Base-by-base conservation (phyloP, 352 stramenopile species). In the Phytophthora pini region DNA sequence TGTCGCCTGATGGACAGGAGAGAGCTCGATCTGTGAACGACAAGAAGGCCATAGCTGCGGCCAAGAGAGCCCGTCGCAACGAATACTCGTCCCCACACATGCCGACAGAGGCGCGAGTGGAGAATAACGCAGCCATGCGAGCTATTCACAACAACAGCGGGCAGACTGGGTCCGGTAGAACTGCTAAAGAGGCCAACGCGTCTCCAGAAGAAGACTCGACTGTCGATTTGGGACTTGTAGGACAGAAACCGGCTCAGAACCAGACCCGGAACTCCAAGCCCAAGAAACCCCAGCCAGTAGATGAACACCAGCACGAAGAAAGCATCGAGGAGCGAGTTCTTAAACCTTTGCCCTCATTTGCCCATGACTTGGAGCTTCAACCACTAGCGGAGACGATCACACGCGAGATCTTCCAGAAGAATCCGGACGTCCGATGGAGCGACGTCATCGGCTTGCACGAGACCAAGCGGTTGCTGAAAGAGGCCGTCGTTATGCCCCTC, bases 401-500 rank as follows among this genome's bases (percentile, higher is more conserved):
- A 44, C 74, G 90, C 38, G 95, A 98, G 58, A 98, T 98, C 54
- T 97, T 94, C 70, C 82, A 92, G 66, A 91, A 93, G 59, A 94
- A 97, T 55, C 88, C 93, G 12, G 93, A 96, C 49, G 82, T 95
- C 22, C 72, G 81, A n/a, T 98, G 90, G 90, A 77, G 86, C 56
- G 82, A 97, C 49, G 89, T 98, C 32, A 93, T 97, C 50, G 90
- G 86, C 4, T 68, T 97, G 36, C 68, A 83, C 22, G 92, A 98
- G 53, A 97, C 96, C 24, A 99, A 99, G 65, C 76, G 95, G 17
- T 64, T 99, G 22, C 71, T 98, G 13, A 95, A 98, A 66, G 94
- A 99, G 67, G 95, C 95, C 0, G 90, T 99, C 1, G 94, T 99
- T 24, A 95, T 99, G 76, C 96, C 96, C 8, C 77, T 98, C 43